Percentiles rank a stretch among this genome's conserved stretches.
Conservation (phyloP, 768 basidiomycete species). For the Trametes cubensis region DNA sequence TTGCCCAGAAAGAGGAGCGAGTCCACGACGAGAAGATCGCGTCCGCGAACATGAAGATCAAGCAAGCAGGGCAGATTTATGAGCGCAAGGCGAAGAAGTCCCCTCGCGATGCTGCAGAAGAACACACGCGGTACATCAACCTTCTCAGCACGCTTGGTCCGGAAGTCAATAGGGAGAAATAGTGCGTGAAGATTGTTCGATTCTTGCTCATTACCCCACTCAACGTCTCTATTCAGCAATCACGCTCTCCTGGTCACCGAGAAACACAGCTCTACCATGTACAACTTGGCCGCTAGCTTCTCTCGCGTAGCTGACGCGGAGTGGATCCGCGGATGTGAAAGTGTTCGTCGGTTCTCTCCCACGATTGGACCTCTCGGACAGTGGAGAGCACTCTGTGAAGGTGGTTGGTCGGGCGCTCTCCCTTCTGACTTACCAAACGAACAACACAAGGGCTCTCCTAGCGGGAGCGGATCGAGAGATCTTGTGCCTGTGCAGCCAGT, state of each 20-base stretch:
- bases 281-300: conserved; percentile 63
- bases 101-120: conserved; percentile 64
- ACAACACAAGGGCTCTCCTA: conserved; percentile 3
- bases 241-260: conserved; percentile 66
- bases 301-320: conserved; percentile 78
- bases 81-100: conserved; percentile 84
- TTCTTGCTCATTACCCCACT: background rate
- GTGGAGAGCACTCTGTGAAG: conserved; percentile 77
- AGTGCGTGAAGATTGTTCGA: conserved; percentile 48
- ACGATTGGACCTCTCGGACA: conserved; percentile 71
- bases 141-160: conserved; percentile 72
- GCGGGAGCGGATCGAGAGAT: conserved; percentile 9
- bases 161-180: conserved; percentile 80
- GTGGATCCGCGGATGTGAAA: conserved; percentile 74
- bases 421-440: conserved; percentile 46
- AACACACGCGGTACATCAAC: conserved; percentile 77
- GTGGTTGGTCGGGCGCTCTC: conserved; percentile 61
- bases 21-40: conserved; percentile 71
- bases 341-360: conserved; percentile 67
- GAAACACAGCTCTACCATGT: conserved; percentile 59
- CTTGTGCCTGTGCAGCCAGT: background rate
- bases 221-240: conserved; percentile 47
- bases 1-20: conserved; percentile 74
- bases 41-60: conserved; percentile 70
- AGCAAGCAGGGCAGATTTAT: conserved; percentile 75